A percentile compares a stretch with the other conserved stretches of the same genome.
phyloP scores from a whole-genome alignment of 2,329 filamentous ascomycete species.

The Geoglossum cookeanum region DNA sequence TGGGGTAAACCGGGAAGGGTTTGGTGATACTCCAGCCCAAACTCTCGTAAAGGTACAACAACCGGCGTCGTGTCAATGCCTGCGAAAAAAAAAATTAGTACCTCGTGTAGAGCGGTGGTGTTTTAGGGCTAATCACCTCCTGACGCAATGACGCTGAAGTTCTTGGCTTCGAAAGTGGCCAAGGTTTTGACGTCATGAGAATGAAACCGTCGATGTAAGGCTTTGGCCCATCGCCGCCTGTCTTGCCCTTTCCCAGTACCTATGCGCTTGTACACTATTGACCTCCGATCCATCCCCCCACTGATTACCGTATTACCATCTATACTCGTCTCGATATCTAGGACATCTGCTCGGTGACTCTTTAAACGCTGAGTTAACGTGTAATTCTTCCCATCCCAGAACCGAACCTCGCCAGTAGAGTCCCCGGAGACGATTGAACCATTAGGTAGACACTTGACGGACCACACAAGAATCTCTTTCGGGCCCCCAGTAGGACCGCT shows the following conservation, averaged over 20 bases:
- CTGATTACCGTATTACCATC: slow-evolving; percentile 73
- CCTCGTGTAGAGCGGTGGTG: slow-evolving; percentile 5
- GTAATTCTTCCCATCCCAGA: slow-evolving; percentile 88
- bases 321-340: slow-evolving; percentile 65
- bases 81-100: slow-evolving; percentile 23
- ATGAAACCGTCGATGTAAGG: slow-evolving; percentile 74
- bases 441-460: slow-evolving; percentile 69
- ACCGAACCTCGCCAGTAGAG: slow-evolving; percentile 78
- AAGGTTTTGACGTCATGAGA: slow-evolving; percentile 90
- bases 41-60: slow-evolving; percentile 60
- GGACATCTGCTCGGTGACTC: slow-evolving; percentile 72
- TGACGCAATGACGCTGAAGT: slow-evolving; percentile 73
- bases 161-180: slow-evolving; percentile 69
- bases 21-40: slow-evolving; percentile 61
- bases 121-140: slow-evolving; percentile 44
- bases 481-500: slow-evolving; percentile 56
- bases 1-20: slow-evolving; percentile 73
- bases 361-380: slow-evolving; percentile 72
- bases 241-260: slow-evolving; percentile 30
- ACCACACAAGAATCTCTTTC: slow-evolving; percentile 82
- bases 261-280: slow-evolving; percentile 59
- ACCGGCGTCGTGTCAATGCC: slow-evolving; percentile 73
- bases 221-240: slow-evolving; percentile 56
- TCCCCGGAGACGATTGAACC: slow-evolving; percentile 90
- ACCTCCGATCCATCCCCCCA: slow-evolving; percentile 78